A percentile compares a stretch with the other conserved stretches of the same genome.
These are phyloP conservation scores for Cystobasidium onofrii DNA, from an alignment of 768 basidiomycete genomes.

Conservation along the genomic window DNA sequence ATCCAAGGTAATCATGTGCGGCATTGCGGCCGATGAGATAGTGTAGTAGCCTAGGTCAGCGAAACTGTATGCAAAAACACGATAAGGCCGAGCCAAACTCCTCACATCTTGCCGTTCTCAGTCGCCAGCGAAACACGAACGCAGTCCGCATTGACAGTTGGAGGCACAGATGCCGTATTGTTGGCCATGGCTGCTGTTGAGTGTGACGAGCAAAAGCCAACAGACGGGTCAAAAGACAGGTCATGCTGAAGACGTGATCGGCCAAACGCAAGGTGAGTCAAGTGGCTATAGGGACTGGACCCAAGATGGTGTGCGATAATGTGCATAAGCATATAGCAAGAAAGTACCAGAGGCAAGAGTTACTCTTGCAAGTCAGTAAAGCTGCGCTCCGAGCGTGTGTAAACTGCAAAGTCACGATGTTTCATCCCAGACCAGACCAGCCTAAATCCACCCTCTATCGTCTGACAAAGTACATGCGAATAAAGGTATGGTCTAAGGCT, in stretches of 20 bases:
- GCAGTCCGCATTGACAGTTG: constrained; percentile 16
- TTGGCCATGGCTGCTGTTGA: constrained; percentile 5
- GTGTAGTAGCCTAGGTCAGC: neutral
- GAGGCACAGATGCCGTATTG: neutral
- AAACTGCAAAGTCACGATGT: constrained; percentile 17
- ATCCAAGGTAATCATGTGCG: no score
- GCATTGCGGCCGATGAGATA: neutral
- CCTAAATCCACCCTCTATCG: neutral
- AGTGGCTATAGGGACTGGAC: no score
- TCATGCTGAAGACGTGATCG: neutral
- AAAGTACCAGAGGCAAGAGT: no score
- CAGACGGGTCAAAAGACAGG: neutral
- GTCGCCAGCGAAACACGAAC: constrained; percentile 5
- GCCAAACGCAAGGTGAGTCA: neutral
- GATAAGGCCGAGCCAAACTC: neutral
- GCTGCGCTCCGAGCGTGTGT: no score
- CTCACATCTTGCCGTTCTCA: constrained; percentile 23
- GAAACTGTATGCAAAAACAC: neutral
- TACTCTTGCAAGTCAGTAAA: no score
- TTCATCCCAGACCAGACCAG: neutral
- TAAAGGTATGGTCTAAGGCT: neutral
- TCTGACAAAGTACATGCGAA: neutral
- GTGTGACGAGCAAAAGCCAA: neutral
- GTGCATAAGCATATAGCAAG: no score
- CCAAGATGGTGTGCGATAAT: no score